Percentiles rank a stretch among this genome's conserved stretches.
Conservation (phyloP, 1,284 basidiomycete species). For the Puccinia triticina region DNA sequence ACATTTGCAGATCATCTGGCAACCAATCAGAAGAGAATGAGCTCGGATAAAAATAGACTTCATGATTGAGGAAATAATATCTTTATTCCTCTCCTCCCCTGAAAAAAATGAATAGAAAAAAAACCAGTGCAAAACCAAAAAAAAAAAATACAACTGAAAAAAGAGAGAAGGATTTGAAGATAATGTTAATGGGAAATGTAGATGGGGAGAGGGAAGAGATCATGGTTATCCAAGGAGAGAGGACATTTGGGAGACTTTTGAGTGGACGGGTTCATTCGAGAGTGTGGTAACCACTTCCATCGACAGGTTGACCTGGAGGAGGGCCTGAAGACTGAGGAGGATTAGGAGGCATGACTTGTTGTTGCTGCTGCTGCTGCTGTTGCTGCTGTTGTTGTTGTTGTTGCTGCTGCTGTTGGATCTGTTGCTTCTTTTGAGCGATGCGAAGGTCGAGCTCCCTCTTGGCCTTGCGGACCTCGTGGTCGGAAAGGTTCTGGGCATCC, state of each 20-base stretch:
- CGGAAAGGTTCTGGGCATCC: constrained; percentile 40
- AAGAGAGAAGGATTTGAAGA: background rate
- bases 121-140: too few species aligned
- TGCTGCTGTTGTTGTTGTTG: constrained; percentile 18
- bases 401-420: constrained; percentile 32
- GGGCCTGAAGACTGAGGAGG: background rate
- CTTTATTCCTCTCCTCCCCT: too few species aligned
- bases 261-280: constrained; percentile 28
- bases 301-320: too few species aligned
- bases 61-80: too few species aligned
- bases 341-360: background rate
- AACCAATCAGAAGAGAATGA: too few species aligned
- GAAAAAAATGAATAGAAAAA: too few species aligned
- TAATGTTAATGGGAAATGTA: background rate
- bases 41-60: too few species aligned
- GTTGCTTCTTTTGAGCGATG: constrained; percentile 35
- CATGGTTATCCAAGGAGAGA: background rate
- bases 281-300: constrained; percentile 18
- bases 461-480: constrained; percentile 25
- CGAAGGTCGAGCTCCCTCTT: constrained; percentile 22
- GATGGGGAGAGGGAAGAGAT: background rate
- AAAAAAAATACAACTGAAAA: background rate
- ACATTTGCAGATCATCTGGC: too few species aligned
- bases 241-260: background rate
- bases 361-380: background rate